Conservation (phyloP, 2,329 filamentous ascomycete species). For the Talaromyces rugulosus region DNA sequence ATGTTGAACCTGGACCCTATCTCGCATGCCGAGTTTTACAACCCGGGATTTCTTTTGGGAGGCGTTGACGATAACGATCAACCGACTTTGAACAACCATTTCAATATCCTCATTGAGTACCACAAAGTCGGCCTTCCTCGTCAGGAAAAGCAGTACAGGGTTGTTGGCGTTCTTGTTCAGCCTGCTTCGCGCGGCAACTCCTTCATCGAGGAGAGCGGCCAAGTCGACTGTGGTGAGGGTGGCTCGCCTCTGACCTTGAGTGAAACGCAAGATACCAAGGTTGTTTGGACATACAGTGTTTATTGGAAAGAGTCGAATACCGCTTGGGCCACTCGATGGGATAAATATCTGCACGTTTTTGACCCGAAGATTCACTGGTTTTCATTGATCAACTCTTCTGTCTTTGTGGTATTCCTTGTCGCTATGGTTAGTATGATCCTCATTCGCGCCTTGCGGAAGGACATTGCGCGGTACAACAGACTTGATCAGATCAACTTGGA, state of each 20-base stretch:
- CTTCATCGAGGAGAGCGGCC: constrained; percentile 46
- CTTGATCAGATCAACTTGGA: constrained; percentile 88
- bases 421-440: constrained; percentile 92
- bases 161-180: constrained; percentile 87
- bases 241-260: constrained; percentile 60
- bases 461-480: constrained; percentile 94
- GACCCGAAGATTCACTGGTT: constrained; percentile 99
- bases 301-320: constrained; percentile 81
- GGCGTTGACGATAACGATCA: constrained; percentile 49
- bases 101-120: constrained; percentile 89
- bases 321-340: constrained; percentile 95
- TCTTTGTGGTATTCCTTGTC: constrained; percentile 88
- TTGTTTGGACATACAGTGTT: constrained; percentile 88
- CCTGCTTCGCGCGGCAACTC: constrained; percentile 67
- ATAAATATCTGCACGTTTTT: constrained; percentile 96
- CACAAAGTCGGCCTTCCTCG: constrained; percentile 62
- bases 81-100: constrained; percentile 83
- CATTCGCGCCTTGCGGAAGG: constrained; percentile 81
- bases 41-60: constrained; percentile 83
- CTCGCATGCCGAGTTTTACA: constrained; percentile 78
- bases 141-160: constrained; percentile 64
- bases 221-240: constrained; percentile 60
- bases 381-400: constrained; percentile 90
- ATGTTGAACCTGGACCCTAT: constrained; percentile 74
- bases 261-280: constrained; percentile 59